Conservation (phyloP, 257 asterid species). For the Nicotiana tomentosiformis region DNA sequence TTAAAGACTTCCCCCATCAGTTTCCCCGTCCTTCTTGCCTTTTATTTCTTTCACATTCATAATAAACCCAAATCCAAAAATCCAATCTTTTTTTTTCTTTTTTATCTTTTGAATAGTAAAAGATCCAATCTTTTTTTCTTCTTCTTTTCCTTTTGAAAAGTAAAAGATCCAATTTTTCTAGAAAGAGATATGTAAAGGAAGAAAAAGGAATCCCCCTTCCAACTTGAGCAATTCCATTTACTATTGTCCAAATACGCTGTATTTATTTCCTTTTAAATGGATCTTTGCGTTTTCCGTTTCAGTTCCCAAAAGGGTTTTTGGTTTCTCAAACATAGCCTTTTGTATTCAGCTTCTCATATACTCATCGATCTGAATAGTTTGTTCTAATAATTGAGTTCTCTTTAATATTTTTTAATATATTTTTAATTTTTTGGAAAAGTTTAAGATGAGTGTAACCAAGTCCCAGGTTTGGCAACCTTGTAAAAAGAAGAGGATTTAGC, state of each 20-base stretch:
- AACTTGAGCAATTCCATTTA: not conserved
- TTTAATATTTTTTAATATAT: not conserved
- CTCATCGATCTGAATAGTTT: not conserved
- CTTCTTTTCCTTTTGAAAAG: not conserved
- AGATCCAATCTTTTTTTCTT: not conserved
- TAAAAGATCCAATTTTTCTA: not conserved
- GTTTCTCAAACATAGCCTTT: not conserved
- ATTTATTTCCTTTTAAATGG: not conserved
- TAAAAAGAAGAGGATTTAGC: conserved; percentile 76
- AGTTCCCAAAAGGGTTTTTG: not conserved
- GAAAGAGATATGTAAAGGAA: not conserved
- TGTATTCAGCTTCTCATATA: not conserved
- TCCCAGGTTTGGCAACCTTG: conserved; percentile 97
- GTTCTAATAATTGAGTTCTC: not conserved
- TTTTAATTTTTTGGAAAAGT: not conserved
- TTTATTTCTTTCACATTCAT: not conserved
- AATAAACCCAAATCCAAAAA: not conserved
- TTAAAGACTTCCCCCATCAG: conserved; percentile 2
- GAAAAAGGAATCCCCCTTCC: not conserved
- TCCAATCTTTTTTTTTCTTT: too few species aligned
- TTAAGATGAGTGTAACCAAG: conserved; percentile 54
- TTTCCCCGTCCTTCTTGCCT: conserved; percentile 2
- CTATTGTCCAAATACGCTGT: not conserved
- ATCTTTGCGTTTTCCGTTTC: not conserved
- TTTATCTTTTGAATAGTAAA: too few species aligned